A percentile compares a stretch with the other conserved stretches of the same genome.
Conservation (phyloP, 768 basidiomycete genomes). For the Erythrobasidium yunnanense region DNA sequence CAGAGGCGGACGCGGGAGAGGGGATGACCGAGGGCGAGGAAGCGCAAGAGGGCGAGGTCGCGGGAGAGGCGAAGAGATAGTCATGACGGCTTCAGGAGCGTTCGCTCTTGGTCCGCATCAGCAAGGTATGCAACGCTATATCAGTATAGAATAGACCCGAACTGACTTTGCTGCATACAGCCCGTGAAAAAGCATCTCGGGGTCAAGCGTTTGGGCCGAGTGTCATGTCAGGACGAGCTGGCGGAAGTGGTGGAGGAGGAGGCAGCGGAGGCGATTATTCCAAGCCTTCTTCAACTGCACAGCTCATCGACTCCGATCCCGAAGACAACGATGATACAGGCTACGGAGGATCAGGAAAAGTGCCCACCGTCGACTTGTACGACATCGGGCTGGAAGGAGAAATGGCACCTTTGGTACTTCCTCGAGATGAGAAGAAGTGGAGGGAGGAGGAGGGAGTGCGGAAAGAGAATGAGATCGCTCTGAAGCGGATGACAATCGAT, state of each 20-base stretch:
- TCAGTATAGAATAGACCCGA: background rate
- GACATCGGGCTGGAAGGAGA: conserved; percentile 35
- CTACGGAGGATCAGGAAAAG: conserved; percentile 15
- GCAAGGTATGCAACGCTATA: conserved; percentile 1
- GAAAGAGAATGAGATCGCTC: conserved; percentile 29
- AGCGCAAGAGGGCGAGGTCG: conserved; percentile 13
- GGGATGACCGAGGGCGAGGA: background rate
- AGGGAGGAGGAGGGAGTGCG: conserved; percentile 30
- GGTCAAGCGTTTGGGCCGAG: conserved; percentile 2
- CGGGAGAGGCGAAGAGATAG: conserved; percentile 17
- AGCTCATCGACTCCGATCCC: conserved; percentile 33
- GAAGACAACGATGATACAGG: conserved; percentile 36
- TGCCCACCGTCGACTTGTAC: conserved; percentile 33
- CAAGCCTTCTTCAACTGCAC: background rate
- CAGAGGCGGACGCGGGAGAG: background rate
- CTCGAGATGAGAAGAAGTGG: conserved; percentile 29
- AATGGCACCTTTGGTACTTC: conserved; percentile 35
- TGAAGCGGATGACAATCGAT: background rate
- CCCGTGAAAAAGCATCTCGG: background rate
- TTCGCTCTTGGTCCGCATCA: conserved; percentile 26
- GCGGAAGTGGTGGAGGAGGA: background rate
- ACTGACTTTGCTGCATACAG: background rate
- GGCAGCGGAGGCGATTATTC: background rate
- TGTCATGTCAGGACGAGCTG: background rate
- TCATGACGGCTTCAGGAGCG: conserved; percentile 26